phyloP scores from a whole-genome alignment of 176 grass and related monocot species.

The Aegilops tauschii region DNA sequence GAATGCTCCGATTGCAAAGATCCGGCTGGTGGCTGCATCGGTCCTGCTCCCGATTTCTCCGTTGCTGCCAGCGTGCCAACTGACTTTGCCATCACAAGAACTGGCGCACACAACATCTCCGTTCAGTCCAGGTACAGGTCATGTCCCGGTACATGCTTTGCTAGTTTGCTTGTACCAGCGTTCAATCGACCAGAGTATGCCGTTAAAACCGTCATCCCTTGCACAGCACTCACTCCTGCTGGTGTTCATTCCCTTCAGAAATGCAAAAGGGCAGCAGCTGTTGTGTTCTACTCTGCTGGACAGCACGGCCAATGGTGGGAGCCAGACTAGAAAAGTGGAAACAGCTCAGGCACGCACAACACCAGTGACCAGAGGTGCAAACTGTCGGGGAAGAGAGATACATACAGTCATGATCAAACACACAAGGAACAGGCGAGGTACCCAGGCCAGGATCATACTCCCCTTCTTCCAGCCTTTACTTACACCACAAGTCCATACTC shows the following conservation, averaged over 20 bases:
- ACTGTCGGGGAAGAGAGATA: conserved; percentile 15
- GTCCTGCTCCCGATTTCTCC: no score
- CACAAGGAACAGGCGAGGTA: background rate
- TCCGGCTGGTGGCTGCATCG: no score
- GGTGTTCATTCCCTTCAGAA: no score
- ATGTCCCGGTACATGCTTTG: no score
- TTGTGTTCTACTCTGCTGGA: background rate
- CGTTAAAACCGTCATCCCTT: background rate
- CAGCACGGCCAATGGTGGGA: background rate
- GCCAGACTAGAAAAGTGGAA: background rate
- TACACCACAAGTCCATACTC: background rate
- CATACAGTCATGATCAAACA: background rate
- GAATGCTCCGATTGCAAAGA: no score
- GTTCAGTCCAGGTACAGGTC: no score
- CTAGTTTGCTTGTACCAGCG: no score
- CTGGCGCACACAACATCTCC: no score
- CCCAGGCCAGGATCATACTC: background rate
- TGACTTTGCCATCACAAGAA: no score
- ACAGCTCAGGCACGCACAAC: conserved; percentile 32
- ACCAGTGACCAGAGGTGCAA: conserved; percentile 5
- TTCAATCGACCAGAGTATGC: background rate
- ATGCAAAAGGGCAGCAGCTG: no score
- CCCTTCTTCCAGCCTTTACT: background rate
- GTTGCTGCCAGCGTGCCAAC: no score
- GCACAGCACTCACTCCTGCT: no score